These are phyloP conservation scores for Mycena metata DNA, from an alignment of 768 basidiomycete species.

Conservation along the genomic window DNA sequence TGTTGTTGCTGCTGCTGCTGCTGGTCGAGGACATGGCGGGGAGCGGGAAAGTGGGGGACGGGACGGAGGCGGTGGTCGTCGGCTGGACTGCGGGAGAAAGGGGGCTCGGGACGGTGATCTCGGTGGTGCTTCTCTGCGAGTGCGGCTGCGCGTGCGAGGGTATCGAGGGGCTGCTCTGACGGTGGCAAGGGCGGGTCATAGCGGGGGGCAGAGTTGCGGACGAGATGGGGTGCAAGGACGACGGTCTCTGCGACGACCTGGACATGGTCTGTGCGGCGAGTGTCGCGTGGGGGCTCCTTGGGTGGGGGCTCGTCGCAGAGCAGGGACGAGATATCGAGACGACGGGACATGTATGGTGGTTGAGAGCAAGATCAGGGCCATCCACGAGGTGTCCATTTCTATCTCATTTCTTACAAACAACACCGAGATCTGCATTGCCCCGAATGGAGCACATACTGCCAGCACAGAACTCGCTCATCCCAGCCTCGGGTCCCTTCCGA, in stretches of 20 bases:
- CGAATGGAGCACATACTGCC: too few species aligned
- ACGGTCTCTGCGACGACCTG: conserved; percentile 44
- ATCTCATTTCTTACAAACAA: too few species aligned
- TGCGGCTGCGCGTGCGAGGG: conserved; percentile 39
- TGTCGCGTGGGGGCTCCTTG: conserved; percentile 27
- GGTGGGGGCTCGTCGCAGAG: conserved; percentile 64
- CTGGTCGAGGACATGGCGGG: conserved; percentile 27
- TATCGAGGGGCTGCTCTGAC: conserved; percentile 36
- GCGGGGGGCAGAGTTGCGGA: conserved; percentile 28
- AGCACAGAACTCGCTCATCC: too few species aligned
- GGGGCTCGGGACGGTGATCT: conserved; percentile 31
- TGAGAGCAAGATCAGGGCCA: conserved; percentile 30
- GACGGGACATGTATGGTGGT: conserved; percentile 68
- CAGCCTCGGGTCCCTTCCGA: too few species aligned
- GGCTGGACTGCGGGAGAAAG: conserved; percentile 27
- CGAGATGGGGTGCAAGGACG: conserved; percentile 50
- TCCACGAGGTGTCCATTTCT: too few species aligned
- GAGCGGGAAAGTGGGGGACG: conserved; percentile 3
- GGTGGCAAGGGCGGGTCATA: conserved; percentile 32
- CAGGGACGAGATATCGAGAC: conserved; percentile 83
- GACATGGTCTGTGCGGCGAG: conserved; percentile 24
- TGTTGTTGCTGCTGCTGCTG: conserved; percentile 40
- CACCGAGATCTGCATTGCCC: too few species aligned
- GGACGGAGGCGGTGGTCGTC: conserved; percentile 31
- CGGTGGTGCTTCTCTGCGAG: conserved; percentile 42